Evolutionary conservation across 2,329 filamentous ascomycete genomes (phyloP), one percentile per base, ranked within the genome.

Genomic region (Cephalotrichum gorgonifer): DNA sequence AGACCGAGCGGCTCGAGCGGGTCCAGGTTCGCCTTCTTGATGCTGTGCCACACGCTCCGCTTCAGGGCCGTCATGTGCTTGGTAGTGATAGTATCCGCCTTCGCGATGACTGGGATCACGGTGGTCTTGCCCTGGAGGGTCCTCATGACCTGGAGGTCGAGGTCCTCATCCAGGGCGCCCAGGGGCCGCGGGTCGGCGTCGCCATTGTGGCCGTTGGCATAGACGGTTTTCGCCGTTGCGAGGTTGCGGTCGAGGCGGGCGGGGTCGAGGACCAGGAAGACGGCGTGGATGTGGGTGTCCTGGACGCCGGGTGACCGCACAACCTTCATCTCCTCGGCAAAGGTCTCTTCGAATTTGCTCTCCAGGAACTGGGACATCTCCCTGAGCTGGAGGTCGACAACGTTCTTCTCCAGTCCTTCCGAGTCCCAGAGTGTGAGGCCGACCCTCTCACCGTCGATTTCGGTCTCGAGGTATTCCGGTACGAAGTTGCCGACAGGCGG

Each of bases 271-370:
- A 98, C 73, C 50, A 97, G 75, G 68, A 98, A 95, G 49, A 89
- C 89, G 56, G 88, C 94, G 64, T 98, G 93, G 55, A 98, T 95
- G 65, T 98, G 93, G 46, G 91, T 96, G 70, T 98, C 93, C 63
- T 89, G 87, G 55, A 88, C 86, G 50, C 90, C 91, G 25, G 93
- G 91, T 48, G 90, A 89, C 59, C 93, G 86, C 53, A 96, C 76
- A 43, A 98, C 90, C 72, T 96, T 97, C 78, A 95, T 95, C 72
- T 98, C 93, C 68, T 98, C 93, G 44, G 81, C 81, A 63, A 98
- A 95, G 0, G 93, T 97, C 61, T 98, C 93, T 64, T 98, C 91
- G 58, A 98, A 98, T 66, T 97, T 97, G 72, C 86, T 91, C 72
- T 98, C 93, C 52, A 98, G 73, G 69, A 98, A 98, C 8, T 85